Base-by-base conservation (phyloP, 2,329 filamentous ascomycete species). In the Pyrenophora tritici-repentis region DNA sequence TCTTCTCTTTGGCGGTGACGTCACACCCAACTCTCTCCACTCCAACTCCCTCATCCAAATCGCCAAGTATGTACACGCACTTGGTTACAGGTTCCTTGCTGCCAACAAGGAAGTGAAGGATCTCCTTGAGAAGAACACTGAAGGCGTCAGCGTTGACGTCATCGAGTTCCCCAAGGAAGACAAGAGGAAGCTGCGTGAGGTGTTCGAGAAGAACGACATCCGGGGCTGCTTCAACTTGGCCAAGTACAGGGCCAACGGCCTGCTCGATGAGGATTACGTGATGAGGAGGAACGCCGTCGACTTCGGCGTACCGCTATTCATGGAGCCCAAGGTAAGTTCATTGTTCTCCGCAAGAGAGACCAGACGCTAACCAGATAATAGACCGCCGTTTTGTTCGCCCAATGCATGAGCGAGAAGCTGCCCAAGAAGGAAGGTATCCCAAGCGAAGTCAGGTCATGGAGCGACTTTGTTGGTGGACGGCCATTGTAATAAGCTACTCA, bases 201-300 rank as follows among this genome's bases (percentile, higher is more conserved):
- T 97, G 31, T 99, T 99, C 79, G 80, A 93, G 83, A 96, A 96
- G 83, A 91, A 97, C 77, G 88, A 97, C 74, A 96, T 99, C 75
- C 86, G 89, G 52, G 94, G 94, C 68, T 90, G 91, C 55, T 99
- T 99, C 83, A 97, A 97, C 81, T 79, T 99, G 67, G 91, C 93
- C 52, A 86, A 88, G 76, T 85, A 84, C 63, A 83, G 92, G 70
- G 94, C 86, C 55, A 92, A 90, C 81, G 93, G 89, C 32, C 81
- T 90, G 55, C 79, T 89, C 55, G 94, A 99, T 72, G 90, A 95
- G 70, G 92, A 99, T 80, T 99, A 99, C 69, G 91, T 99, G 50
- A 97, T 97, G 93, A 86, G 94, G 69, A 86, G 94, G 73, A 99
- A 99, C 72, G 94, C 94, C 22, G 94, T 99, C 49, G 94, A 99